Base-by-base conservation (phyloP, 2,329 filamentous ascomycete species). In the Trichothecium roseum region DNA sequence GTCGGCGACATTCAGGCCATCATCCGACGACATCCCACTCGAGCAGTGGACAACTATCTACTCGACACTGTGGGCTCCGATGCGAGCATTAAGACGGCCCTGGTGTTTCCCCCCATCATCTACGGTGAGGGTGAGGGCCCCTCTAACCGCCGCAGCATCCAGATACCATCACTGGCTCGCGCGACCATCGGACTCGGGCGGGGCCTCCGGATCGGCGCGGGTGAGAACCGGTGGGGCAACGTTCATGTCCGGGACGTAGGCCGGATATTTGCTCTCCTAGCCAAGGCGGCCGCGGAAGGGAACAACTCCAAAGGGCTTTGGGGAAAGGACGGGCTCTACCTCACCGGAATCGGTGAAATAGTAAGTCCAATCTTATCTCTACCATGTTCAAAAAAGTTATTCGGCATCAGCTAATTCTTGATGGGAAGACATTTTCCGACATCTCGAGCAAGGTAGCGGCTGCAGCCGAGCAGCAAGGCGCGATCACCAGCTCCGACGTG, bases 51-150 rank as follows among this genome's bases (percentile, higher is more conserved):
- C 41, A 61, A 60, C 40, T 56, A 55, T 31, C 35, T 62, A 1
- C 44, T 60, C 5, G 40, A 53, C 9, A n/a, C n/a, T n/a, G 50
- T 50, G 10, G 50, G 49, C n/a, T 15, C 30, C 3, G 39, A 45
- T 4, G 33, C 45, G 9, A 44, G 39, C 1, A 41, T 60, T 12
- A 55, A 53, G 29, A 60, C 57, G 0, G 59, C 59, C 0, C 38
- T 60, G 5, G 45, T 62, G 0, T 41, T 55, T 6, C 55, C 54
- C 12, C 59, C 59, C 16, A 51, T 59, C 7, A 59, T 62, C 29
- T 64, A 64, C 37, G 62, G 62, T 2, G 34, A 42, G 12, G 62
- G 61, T 0, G 36, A 52, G 13, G 62, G 62, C 0, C 53, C 56
- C 1, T 45, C 53, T 4, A 63, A 63, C 28, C 50, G 55, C 40